phyloP scores from a whole-genome alignment of 2,329 filamentous ascomycete genomes.

The Pseudogymnoascus sp. region DNA sequence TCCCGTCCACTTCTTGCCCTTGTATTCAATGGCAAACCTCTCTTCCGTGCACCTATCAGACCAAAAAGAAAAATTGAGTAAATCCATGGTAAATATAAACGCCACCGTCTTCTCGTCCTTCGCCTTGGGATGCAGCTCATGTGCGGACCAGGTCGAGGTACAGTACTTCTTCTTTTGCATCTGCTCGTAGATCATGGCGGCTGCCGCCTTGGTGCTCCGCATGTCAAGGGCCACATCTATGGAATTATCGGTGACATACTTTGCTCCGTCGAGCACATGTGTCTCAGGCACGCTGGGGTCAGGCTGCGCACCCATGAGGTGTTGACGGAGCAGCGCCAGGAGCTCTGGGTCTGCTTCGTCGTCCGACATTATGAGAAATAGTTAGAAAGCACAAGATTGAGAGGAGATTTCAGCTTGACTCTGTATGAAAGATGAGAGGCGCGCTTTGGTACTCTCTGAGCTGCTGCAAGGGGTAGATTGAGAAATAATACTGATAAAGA shows the following conservation, averaged over 20 bases:
- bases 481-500: constrained; percentile 7
- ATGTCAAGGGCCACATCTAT: constrained; percentile 89
- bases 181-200: constrained; percentile 64
- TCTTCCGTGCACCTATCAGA: constrained; percentile 58
- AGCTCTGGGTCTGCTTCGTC: constrained; percentile 86
- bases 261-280: constrained; percentile 70
- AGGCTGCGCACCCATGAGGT: constrained; percentile 52
- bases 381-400: background rate
- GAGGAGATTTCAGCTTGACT: background rate
- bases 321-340: constrained; percentile 74
- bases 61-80: constrained; percentile 98
- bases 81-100: constrained; percentile 96
- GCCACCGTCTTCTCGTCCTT: constrained; percentile 74
- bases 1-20: constrained; percentile 75
- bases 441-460: background rate
- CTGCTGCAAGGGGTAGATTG: background rate
- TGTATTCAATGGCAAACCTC: constrained; percentile 76
- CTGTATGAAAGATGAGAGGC: background rate
- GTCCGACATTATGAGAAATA: constrained; percentile 61
- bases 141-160: constrained; percentile 75
- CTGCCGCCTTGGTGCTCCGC: constrained; percentile 71
- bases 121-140: constrained; percentile 79
- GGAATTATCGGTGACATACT: constrained; percentile 83
- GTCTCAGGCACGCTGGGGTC: constrained; percentile 59
- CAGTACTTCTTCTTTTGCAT: constrained; percentile 83